Evolutionary conservation across 2,329 filamentous ascomycete species (phyloP), one percentile per base, ranked within the genome.

Genomic region (Coniochaeta prunicola): DNA sequence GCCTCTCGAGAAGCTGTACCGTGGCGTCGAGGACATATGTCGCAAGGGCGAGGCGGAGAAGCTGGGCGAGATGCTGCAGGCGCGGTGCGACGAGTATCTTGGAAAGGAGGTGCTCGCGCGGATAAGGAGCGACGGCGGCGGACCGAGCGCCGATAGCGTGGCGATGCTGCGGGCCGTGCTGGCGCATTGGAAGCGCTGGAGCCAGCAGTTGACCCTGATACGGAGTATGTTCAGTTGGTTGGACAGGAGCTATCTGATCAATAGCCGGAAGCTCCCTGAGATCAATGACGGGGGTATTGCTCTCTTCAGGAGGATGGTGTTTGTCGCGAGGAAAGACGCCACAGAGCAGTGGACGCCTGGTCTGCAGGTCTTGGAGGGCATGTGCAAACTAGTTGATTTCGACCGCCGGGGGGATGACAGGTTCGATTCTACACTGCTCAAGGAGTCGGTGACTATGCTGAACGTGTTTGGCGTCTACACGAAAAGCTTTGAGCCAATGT

Each of bases 151-250:
- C 6, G 82, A 81, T 3, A 82, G 88, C 61, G 76, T 91, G 12
- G 84, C 87, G 40, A 78, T 88, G 58, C 73, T 97, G 60, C 79
- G 80, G 66, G 73, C 69, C 38, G 76, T 84, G 2, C 66, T 81
- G 59, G 71, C 68, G 33, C 76, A 81, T 57, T 99, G 94, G 93
- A 79, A 81, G 59, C 78, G 77, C 24, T 99, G 93, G 92, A 89
- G 87, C 65, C 77, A 81, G 42, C 89, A 94, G 72, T 65, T 92
- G 86, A 83, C 86, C 64, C 86, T 87, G 15, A 84, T 99, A 57
- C 85, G 92, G 55, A 93, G 90, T 63, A 89, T 96, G 40, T 97
- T 97, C 74, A 96, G 92, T 75, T 99, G 92, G 68, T 82, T 99
- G 64, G 93, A 99, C 70, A 87, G 94, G 62, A 90, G 92, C 2